Evolutionary conservation across 176 grass and related monocot genomes (phyloP).

Genomic region (Poa annua): DNA sequence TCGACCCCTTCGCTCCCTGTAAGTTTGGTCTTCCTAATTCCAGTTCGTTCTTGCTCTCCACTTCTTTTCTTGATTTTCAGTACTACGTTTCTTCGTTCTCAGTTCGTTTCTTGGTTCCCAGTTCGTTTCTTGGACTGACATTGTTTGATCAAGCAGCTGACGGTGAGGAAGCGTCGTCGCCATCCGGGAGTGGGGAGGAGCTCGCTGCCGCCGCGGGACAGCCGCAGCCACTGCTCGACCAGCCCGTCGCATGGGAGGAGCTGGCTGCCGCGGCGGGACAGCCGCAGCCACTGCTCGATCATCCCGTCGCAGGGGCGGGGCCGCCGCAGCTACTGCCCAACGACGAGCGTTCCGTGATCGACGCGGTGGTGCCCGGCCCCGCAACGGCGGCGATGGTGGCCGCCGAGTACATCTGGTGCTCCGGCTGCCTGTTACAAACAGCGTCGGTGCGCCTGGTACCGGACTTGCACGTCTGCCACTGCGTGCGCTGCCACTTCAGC

Average conservation of each 20-base stretch:
- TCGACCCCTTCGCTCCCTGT: not conserved
- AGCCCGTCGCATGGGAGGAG: not conserved
- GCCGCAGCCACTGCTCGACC: not conserved
- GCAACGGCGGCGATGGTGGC: not conserved
- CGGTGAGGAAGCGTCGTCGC: not conserved
- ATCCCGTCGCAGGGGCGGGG: not conserved
- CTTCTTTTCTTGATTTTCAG: not conserved
- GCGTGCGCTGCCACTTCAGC: not conserved
- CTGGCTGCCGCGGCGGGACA: too few species aligned
- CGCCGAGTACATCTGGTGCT: not conserved
- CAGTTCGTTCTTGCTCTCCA: not conserved
- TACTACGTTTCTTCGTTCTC: not conserved
- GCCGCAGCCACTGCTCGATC: not conserved
- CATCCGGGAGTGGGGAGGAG: not conserved
- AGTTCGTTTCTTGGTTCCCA: not conserved
- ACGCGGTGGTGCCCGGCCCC: not conserved
- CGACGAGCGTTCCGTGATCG: not conserved
- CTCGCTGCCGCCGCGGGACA: not conserved
- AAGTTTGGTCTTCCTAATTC: not conserved
- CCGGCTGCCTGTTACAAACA: not conserved
- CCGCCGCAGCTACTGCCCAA: not conserved
- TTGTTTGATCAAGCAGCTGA: conserved; percentile 3
- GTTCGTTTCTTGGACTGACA: not conserved
- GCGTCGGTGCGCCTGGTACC: not conserved
- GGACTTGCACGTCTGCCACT: not conserved